A percentile compares a stretch with the other conserved stretches of the same genome.
Evolutionary conservation across 441 rosid genomes (phyloP).

Genomic region (Daphne laureola): DNA sequence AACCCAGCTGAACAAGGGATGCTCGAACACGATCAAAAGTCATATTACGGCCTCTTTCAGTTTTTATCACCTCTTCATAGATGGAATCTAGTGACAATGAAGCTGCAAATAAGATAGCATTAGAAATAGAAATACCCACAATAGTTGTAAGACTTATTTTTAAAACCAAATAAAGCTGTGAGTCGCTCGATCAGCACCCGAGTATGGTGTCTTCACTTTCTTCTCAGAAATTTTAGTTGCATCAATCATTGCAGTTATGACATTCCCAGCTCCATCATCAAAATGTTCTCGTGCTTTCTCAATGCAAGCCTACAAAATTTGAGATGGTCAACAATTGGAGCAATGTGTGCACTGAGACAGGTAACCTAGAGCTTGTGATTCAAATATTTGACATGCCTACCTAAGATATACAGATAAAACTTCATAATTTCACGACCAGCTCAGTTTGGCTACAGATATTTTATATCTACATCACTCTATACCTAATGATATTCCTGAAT

Average conservation of each 20-base stretch:
- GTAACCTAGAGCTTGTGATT: no score
- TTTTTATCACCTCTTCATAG: constrained; percentile 81
- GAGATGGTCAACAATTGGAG: not conserved
- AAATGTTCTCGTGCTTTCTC: constrained; percentile 53
- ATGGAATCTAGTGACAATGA: constrained; percentile 57
- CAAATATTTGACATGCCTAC: no score
- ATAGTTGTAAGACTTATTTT: not conserved
- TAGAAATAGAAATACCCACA: not conserved
- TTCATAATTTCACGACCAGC: no score
- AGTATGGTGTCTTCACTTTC: constrained; percentile 51
- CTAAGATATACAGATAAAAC: no score
- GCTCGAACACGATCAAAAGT: constrained; percentile 63
- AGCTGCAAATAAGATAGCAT: constrained; percentile 34
- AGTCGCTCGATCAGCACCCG: constrained; percentile 32
- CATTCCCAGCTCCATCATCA: constrained; percentile 68
- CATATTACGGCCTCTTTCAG: constrained; percentile 65
- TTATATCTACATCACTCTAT: no score
- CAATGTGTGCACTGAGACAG: no score
- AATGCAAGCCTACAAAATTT: constrained; percentile 47
- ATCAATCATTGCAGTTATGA: constrained; percentile 65
- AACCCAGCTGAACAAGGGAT: constrained; percentile 45
- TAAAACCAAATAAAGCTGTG: constrained; percentile 6
- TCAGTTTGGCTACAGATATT: no score
- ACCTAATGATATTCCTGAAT: no score
- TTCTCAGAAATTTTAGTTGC: constrained; percentile 63